phyloP scores from a whole-genome alignment of 305 asterid genomes.

The Fraxinus platypoda region DNA sequence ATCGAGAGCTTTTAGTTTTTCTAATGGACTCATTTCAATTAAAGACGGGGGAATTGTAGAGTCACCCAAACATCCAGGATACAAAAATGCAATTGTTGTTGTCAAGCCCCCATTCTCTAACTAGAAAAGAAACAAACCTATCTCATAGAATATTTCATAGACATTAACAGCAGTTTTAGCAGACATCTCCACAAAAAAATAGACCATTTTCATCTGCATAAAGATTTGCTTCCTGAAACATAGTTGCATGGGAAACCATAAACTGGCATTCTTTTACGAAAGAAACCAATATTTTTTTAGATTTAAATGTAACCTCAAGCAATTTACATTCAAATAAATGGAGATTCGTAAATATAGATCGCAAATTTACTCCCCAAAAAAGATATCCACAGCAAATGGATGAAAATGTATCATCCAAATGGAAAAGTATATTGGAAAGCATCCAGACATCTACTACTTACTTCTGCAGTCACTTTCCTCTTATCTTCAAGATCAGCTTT shows the following conservation, averaged over 20 bases:
- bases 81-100: not conserved
- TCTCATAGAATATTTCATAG: constrained; percentile 76
- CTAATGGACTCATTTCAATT: not conserved
- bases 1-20: not conserved
- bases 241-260: not conserved
- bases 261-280: not conserved
- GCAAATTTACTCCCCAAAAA: not conserved
- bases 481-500: constrained; percentile 90
- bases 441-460: constrained; percentile 35
- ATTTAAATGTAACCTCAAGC: not conserved
- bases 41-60: not conserved
- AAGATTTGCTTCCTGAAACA: constrained; percentile 63
- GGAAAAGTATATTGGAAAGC: not conserved
- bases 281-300: not conserved
- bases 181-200: constrained; percentile 83
- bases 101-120: not conserved
- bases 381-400: constrained; percentile 6
- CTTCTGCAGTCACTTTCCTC: constrained; percentile 78
- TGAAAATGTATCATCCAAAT: not conserved
- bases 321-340: not conserved
- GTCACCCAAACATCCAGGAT: not conserved
- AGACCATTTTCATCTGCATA: constrained; percentile 88
- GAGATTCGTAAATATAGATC: not conserved
- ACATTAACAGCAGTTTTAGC: constrained; percentile 86
- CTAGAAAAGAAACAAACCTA: constrained; percentile 44